These are phyloP conservation scores for Cladochytrium replicatum DNA, from an alignment of 192 early-diverging fungal species.

Conservation along the genomic window DNA sequence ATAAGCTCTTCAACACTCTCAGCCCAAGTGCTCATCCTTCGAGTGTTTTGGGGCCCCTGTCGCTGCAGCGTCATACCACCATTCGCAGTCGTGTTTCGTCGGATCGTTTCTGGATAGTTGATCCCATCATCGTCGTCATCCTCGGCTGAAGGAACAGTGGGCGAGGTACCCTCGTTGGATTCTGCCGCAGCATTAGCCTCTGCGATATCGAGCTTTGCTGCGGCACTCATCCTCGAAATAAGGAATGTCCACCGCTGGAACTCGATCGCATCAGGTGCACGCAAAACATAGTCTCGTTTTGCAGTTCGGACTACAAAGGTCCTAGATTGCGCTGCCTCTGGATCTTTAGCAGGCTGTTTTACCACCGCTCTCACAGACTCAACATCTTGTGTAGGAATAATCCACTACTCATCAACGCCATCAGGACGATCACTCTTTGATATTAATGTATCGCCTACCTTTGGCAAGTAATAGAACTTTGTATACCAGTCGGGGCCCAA, in stretches of 20 bases:
- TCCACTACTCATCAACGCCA: constrained; percentile 25
- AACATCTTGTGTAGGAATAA: constrained; percentile 23
- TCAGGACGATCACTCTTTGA: no score
- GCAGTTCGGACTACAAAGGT: constrained; percentile 28
- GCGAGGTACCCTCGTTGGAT: no score
- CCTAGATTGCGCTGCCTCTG: constrained; percentile 13
- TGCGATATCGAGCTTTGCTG: no score
- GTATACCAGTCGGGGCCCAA: constrained; percentile 4
- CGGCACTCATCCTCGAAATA: constrained; percentile 17
- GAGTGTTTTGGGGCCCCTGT: no score
- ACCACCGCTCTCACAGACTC: constrained; percentile 13
- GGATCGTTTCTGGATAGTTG: no score
- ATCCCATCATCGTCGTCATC: no score
- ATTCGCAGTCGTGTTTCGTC: no score
- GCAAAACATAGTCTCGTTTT: constrained; percentile 24
- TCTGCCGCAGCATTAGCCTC: no score
- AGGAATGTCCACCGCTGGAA: constrained; percentile 31
- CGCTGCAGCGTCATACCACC: no score
- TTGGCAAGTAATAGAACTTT: constrained; percentile 24
- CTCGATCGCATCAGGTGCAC: constrained; percentile 19
- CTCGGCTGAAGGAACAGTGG: no score
- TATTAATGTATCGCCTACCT: constrained; percentile 20
- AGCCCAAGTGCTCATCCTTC: no score
- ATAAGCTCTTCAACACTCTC: no score
- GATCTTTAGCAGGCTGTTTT: constrained; percentile 10